Evolutionary conservation across 257 asterid species (phyloP).

Genomic region (Solanum bukasovii): DNA sequence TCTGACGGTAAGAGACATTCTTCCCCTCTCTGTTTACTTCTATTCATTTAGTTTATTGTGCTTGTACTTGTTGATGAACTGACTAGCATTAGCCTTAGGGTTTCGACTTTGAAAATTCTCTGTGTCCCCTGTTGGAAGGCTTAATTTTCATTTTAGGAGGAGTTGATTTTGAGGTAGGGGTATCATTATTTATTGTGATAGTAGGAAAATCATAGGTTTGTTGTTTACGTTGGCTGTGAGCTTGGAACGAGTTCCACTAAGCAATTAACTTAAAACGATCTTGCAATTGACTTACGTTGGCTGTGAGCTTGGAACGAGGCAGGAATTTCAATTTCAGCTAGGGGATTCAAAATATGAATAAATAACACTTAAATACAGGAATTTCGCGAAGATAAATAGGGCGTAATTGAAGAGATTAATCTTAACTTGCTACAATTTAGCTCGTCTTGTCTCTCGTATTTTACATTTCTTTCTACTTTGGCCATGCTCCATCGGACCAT

Average conservation of each 20-base stretch:
- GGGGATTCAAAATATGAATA: not conserved
- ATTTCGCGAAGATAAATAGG: not conserved
- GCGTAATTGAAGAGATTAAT: not conserved
- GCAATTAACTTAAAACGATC: not conserved
- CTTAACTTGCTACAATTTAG: not conserved
- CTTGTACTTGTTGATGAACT: not conserved
- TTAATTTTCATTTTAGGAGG: not conserved
- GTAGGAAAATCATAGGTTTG: not conserved
- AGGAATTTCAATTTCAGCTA: not conserved
- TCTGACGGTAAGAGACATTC: constrained; percentile 41
- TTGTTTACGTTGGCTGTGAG: not conserved
- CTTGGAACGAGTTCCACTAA: not conserved
- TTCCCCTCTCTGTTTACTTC: not conserved
- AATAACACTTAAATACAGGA: not conserved
- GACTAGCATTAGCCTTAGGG: not conserved
- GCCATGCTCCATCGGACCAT: not conserved
- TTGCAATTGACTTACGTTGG: not conserved
- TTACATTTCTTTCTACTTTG: not conserved
- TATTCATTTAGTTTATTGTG: not conserved
- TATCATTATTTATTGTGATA: not conserved
- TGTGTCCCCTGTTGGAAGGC: not conserved
- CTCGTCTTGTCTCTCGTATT: not conserved
- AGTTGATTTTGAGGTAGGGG: not conserved
- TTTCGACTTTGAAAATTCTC: not conserved
- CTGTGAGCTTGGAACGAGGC: not conserved